Conservation (phyloP, 1,284 basidiomycete species). For the Malassezia equina region DNA sequence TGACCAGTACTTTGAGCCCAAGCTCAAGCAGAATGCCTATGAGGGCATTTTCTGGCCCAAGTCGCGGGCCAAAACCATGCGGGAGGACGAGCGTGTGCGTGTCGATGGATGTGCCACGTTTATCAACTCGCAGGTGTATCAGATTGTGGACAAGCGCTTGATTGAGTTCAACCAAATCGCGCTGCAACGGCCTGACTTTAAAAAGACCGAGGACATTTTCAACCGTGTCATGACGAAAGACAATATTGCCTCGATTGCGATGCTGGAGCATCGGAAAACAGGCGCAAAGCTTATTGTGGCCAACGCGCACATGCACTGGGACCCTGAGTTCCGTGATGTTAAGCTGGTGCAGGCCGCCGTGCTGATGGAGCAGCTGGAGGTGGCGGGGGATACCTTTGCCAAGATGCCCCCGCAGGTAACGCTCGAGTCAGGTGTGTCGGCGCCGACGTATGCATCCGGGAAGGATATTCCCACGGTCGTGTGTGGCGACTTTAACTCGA, state of each 20-base stretch:
- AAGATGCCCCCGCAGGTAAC: slow-evolving; percentile 63
- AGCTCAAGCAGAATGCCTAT: slow-evolving; percentile 68
- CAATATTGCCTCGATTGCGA: slow-evolving; percentile 77
- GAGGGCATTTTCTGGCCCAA: slow-evolving; percentile 91
- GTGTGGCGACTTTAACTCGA: slow-evolving; percentile 90
- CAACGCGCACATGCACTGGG: slow-evolving; percentile 90
- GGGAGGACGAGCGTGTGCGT: slow-evolving; percentile 67
- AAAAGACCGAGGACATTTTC: slow-evolving; percentile 99
- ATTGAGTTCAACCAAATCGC: slow-evolving; percentile 90
- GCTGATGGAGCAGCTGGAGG: slow-evolving; percentile 83
- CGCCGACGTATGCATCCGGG: slow-evolving; percentile 65
- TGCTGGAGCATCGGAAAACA: slow-evolving; percentile 75
- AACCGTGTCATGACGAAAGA: slow-evolving; percentile 94
- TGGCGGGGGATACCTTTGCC: slow-evolving; percentile 73
- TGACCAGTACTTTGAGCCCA: slow-evolving; percentile 79
- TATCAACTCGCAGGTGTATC: slow-evolving; percentile 76
- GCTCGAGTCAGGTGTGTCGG: slow-evolving; percentile 45
- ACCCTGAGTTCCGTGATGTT: slow-evolving; percentile 84
- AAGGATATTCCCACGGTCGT: slow-evolving; percentile 82
- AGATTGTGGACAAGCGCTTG: slow-evolving; percentile 83
- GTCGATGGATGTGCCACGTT: slow-evolving; percentile 98
- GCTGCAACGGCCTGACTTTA: slow-evolving; percentile 86
- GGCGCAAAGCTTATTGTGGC: slow-evolving; percentile 79
- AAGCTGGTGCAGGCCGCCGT: slow-evolving; percentile 92
- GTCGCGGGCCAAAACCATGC: slow-evolving; percentile 86